Conservation (phyloP, 176 grass and related monocot species). For the Triticum aestivum region DNA sequence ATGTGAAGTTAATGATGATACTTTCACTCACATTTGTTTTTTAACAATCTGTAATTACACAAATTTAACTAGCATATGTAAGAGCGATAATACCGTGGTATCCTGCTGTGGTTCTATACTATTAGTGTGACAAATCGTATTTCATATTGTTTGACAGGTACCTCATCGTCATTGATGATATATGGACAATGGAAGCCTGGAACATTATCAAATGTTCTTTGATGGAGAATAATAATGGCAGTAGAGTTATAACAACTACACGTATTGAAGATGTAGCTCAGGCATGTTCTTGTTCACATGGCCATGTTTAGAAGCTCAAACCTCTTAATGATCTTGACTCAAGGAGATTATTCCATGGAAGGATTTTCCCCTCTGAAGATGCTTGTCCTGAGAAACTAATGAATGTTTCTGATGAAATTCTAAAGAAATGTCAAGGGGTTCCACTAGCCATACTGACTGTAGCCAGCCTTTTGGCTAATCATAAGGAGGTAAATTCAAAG, state of each 20-base stretch:
- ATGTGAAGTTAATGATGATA: too few relatives aligned
- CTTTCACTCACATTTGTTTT: too few relatives aligned
- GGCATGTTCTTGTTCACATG: background rate
- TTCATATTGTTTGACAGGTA: background rate
- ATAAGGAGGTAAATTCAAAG: background rate
- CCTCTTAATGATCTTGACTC: constrained; percentile 11
- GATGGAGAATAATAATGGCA: background rate
- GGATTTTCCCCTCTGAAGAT: constrained; percentile 2
- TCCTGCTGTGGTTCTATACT: background rate
- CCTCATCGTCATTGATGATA: background rate
- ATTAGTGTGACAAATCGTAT: background rate
- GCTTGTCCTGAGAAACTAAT: too few relatives aligned
- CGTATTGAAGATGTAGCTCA: background rate
- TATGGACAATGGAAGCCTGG: background rate
- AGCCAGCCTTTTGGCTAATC: background rate
- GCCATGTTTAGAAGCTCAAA: background rate
- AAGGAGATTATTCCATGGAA: constrained; percentile 7
- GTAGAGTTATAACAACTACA: too few relatives aligned
- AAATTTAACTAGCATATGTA: background rate
- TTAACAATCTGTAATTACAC: too few relatives aligned
- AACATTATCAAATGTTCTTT: background rate
- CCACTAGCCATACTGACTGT: constrained; percentile 17
- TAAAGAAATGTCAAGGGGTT: constrained; percentile 22
- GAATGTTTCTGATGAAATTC: background rate
- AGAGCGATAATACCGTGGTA: background rate